Conservation (phyloP, 2,329 filamentous ascomycete genomes). For the Trichoderma guizhouense region DNA sequence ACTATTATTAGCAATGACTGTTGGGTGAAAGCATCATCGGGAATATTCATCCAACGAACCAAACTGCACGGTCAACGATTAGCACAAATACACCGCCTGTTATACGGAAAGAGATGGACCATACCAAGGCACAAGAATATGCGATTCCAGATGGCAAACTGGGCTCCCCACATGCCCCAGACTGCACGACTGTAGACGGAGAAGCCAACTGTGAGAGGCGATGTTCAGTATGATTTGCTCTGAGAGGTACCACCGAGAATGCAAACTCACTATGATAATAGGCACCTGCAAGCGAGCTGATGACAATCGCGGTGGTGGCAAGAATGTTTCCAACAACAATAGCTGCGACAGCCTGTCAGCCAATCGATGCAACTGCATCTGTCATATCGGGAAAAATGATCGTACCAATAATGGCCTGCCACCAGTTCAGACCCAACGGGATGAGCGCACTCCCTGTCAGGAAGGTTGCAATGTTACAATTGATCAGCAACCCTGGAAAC, state of each 20-base stretch:
- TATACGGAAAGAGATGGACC: neutral
- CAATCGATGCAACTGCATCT: neutral
- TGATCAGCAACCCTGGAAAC: conserved; percentile 43
- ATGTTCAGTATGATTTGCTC: neutral
- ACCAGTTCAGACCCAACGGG: conserved; percentile 40
- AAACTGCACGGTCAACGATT: conserved; percentile 22
- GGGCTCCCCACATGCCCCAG: conserved; percentile 43
- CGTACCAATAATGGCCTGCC: conserved; percentile 42
- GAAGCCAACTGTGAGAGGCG: conserved; percentile 32
- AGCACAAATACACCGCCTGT: neutral
- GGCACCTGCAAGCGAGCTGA: conserved; percentile 43
- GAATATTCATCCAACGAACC: conserved; percentile 19
- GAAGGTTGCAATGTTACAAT: conserved; percentile 43
- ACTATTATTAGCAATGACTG: neutral
- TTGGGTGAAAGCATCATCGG: neutral
- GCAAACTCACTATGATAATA: conserved; percentile 37
- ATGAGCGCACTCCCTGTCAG: conserved; percentile 42
- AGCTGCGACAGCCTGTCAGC: conserved; percentile 20
- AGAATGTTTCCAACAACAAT: conserved; percentile 40
- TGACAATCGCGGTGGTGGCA: conserved; percentile 37
- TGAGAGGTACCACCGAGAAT: too few species aligned
- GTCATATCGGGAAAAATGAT: neutral
- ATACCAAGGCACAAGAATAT: conserved; percentile 41
- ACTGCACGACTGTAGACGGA: conserved; percentile 37
- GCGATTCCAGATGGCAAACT: conserved; percentile 41